Evolutionary conservation across 306 rosid species (phyloP).

Genomic region (Citrullus amarus): DNA sequence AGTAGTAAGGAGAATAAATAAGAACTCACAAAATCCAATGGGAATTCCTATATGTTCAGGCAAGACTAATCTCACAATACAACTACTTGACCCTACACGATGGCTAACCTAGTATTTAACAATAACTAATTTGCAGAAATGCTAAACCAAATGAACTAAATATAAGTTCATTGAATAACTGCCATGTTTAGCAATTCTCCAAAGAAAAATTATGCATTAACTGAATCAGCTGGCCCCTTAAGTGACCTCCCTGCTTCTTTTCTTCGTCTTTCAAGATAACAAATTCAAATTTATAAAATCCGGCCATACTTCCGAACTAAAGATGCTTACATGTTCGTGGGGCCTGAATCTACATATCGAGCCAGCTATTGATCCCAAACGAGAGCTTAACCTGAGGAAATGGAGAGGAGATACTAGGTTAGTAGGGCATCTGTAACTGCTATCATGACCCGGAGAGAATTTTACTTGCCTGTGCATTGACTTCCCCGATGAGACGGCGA

Average conservation of each 20-base stretch:
- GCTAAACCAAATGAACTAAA: neutral
- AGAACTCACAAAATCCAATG: neutral
- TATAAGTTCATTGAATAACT: neutral
- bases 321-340: neutral
- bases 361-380: neutral
- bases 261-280: neutral
- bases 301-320: neutral
- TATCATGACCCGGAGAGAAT: neutral
- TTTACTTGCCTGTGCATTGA: slow-evolving; percentile 2
- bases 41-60: neutral
- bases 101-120: neutral
- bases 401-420: neutral
- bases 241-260: neutral
- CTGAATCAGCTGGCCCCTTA: neutral
- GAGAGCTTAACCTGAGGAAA: slow-evolving; percentile 1
- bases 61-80: neutral
- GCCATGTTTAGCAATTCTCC: neutral
- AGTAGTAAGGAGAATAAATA: neutral
- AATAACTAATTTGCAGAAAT: neutral
- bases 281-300: neutral
- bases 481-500: neutral
- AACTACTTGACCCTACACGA: neutral
- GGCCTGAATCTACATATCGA: neutral
- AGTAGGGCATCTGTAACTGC: neutral
- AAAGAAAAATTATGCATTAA: neutral